Percentiles rank a stretch among this genome's conserved stretches.
Evolutionary conservation across 1,284 basidiomycete genomes (phyloP).

Genomic region (Leccinum variabile): DNA sequence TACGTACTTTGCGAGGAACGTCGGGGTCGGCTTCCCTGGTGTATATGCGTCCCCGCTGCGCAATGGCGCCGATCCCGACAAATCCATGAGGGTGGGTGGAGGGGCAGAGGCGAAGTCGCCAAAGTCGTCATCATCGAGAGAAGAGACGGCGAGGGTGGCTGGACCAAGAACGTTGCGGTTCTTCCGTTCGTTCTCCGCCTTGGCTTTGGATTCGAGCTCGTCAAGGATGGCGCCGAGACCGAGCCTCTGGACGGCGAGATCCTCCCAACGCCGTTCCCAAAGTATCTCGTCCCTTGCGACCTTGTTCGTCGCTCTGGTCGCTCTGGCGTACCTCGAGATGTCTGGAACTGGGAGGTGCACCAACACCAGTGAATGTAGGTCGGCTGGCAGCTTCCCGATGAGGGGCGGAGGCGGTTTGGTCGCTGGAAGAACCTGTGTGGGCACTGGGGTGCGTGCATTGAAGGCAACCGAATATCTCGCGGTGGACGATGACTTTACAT

Average conservation of each 20-base stretch:
- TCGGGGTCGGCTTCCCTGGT: slow-evolving; percentile 33
- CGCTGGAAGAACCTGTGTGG: slow-evolving; percentile 30
- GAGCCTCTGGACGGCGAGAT: slow-evolving; percentile 47
- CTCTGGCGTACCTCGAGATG: slow-evolving; percentile 70
- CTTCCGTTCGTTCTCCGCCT: slow-evolving; percentile 17
- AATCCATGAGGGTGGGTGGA: slow-evolving; percentile 24
- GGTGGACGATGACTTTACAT: slow-evolving; percentile 15
- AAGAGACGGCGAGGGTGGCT: slow-evolving; percentile 56
- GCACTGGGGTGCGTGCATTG: slow-evolving; percentile 27
- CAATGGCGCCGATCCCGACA: slow-evolving; percentile 20
- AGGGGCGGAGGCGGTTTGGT: slow-evolving; percentile 24
- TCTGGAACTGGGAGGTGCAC: slow-evolving; percentile 75
- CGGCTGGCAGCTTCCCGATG: slow-evolving; percentile 77
- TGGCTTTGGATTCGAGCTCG: slow-evolving; percentile 49
- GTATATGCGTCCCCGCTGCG: slow-evolving; percentile 14
- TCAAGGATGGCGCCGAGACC: slow-evolving; percentile 55
- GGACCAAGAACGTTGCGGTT: slow-evolving; percentile 33
- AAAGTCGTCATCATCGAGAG: slow-evolving; percentile 87
- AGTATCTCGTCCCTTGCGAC: slow-evolving; percentile 70
- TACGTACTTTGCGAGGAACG: slow-evolving; percentile 54
- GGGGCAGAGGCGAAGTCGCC: slow-evolving; percentile 74
- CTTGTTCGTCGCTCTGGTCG: slow-evolving; percentile 61
- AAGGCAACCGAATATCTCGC: slow-evolving; percentile 15
- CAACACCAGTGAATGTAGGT: slow-evolving; percentile 74
- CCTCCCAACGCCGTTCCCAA: slow-evolving; percentile 73